Percentiles rank a stretch among this genome's conserved stretches.
These are phyloP conservation scores for Isatis lusitanica DNA, from an alignment of 441 rosid genomes.

Conservation along the genomic window DNA sequence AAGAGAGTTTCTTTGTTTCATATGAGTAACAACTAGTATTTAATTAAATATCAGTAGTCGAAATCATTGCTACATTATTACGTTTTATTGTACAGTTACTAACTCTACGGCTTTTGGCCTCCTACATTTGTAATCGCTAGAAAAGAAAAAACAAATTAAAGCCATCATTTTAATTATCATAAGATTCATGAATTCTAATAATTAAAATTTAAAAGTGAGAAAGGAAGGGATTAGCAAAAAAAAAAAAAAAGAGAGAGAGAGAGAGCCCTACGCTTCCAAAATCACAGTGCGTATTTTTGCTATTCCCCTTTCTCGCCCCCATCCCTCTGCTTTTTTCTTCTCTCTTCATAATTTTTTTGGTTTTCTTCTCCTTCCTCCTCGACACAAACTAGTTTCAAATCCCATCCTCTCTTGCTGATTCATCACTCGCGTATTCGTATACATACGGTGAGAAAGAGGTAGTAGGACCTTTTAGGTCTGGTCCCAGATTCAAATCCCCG, in stretches of 20 bases:
- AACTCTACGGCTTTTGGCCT: neutral
- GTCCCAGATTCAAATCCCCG: constrained; percentile 23
- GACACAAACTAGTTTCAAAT: constrained; percentile 29
- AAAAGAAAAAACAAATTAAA: neutral
- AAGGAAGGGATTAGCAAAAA: neutral
- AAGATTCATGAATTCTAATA: neutral
- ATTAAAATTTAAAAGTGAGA: neutral
- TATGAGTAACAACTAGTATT: too few species aligned
- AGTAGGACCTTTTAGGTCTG: constrained; percentile 21
- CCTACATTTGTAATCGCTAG: neutral
- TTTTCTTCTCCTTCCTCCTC: neutral
- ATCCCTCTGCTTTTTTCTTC: neutral
- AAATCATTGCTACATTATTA: neutral
- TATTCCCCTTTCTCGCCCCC: constrained; percentile 21
- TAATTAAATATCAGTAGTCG: too few species aligned
- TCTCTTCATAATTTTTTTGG: neutral
- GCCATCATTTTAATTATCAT: neutral
- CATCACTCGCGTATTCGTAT: constrained; percentile 15
- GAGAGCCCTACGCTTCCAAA: constrained; percentile 36
- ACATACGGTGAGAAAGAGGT: neutral
- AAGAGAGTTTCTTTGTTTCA: too few species aligned
- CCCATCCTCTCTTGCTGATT: constrained; percentile 33
- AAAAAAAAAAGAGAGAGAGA: neutral
- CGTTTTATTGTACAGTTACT: neutral
- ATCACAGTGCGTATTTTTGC: constrained; percentile 2